Evolutionary conservation across 768 basidiomycete species (phyloP), one percentile per base, ranked within the genome.

Genomic region (Crassisporium funariophilum): DNA sequence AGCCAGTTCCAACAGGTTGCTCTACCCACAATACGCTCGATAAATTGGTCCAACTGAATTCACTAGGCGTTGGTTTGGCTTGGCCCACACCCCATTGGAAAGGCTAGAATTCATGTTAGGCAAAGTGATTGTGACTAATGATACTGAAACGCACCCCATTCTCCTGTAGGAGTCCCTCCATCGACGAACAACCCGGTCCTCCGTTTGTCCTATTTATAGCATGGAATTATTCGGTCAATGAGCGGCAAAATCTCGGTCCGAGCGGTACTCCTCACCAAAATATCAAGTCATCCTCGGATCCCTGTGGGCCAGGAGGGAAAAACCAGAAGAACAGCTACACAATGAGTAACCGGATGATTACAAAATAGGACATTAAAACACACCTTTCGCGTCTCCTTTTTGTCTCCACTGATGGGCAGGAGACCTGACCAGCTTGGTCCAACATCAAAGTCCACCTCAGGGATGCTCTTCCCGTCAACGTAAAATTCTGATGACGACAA

Each of bases 1-100:
- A 90, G 0, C 88, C 88, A 4, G 87, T 89, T 4, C 88, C 88
- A 22, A 90, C 82, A 3, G 88, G 88, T 53, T 89, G 88, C 52
- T 91, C 88, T 9, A 90, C 78, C 73, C 77, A 91, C 13, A 89
- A 66, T 5, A 88, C 65, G 44, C 83, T 87, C 2, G 86, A 86
- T 6, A 90, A 71, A 56, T 89, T 90, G 0, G 88, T 89, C 88
- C 88, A 90, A 62, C 85, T 86, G 54, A 74, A 76, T 53, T 83
- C 73, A 43, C 88, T 90, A 4, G 62, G 70, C 1, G 76, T 84
- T 3, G 86, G 81, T 44, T 74, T 73, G 1, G 84, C 86, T 55
- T 79, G 77, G 1, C 88, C 88, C 35, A 55, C 70, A 5, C 75
- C 63, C 86, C 86, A 88, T 34, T 70, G 74, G 62, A 90, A 72